Evolutionary conservation across 2,329 filamentous ascomycete genomes (phyloP), one percentile per base, ranked within the genome.

Genomic region (Ambrosiella xylebori): DNA sequence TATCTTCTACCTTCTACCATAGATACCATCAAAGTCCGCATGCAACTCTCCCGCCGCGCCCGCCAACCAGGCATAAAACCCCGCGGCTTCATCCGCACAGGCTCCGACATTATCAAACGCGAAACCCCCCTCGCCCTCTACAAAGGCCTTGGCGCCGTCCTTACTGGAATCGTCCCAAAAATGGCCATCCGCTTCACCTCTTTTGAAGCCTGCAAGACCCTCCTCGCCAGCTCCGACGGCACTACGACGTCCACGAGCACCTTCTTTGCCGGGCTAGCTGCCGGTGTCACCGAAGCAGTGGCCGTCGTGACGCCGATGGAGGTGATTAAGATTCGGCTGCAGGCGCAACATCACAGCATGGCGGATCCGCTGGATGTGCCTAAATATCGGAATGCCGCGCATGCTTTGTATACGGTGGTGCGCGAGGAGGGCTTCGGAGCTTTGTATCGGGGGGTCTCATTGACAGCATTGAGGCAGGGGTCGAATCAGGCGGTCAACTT

Each of bases 131-230:
- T 98, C 40, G 93, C 86, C 63, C 75, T 98, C 60, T 98, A 98
- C 79, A 98, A 98, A 76, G 93, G 93, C 64, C 80, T 98, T n/a
- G 93, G 93, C 62, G 93, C 93, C 58, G 93, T 98, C 47, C 71
- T 97, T 60, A 96, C 90, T 27, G 93, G 93, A 64, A 98, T 98
- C 70, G 82, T 98, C 19, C 93, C 93, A 58, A 98, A 98, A 74
- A 98, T 98, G 93, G 93, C 93, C 61, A 98, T 97, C 69, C 87
- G 93, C 44, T 98, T 98, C 74, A 95, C 91, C 53, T 95, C 88
- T 58, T 98, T 97, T 71, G 93, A 97, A 71, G 82, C 80, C 68
- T 98, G 97, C 73, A 97, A 97, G 79, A 82, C 88, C 68, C 62
- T 85, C 61, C 76, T 96, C 27, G 82, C 87, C 49, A 77, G 88